Percentiles rank a stretch among this genome's conserved stretches.
Evolutionary conservation across 371 early-diverging fungal genomes (phyloP).

Genomic region (Smittium mucronatum): DNA sequence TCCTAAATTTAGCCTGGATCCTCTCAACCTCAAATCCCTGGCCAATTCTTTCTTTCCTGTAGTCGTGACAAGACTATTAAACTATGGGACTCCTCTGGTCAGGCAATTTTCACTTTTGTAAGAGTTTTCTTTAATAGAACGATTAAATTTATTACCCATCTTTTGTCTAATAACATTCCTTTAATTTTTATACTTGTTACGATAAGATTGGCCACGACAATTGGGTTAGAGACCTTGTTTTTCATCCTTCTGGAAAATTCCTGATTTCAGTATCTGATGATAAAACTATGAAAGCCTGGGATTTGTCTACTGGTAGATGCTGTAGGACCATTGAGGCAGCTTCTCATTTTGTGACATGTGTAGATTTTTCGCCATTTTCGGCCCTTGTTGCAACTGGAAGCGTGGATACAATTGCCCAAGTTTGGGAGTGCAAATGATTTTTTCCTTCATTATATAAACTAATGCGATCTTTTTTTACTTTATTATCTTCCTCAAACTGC

Average conservation of each 20-base stretch:
- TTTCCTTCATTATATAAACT: too few relatives aligned
- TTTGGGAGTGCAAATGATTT: constrained; percentile 50
- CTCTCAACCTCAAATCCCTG: constrained; percentile 32
- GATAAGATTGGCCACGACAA: constrained; percentile 82
- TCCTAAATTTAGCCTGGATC: constrained; percentile 9
- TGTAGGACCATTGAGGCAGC: constrained; percentile 72
- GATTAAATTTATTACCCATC: background rate
- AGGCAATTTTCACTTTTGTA: constrained; percentile 55
- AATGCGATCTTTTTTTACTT: too few relatives aligned
- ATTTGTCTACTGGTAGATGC: constrained; percentile 67
- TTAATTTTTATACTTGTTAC: too few relatives aligned
- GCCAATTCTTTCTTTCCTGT: constrained; percentile 63
- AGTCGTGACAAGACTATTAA: constrained; percentile 82
- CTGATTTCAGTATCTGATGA: constrained; percentile 74
- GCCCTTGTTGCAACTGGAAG: constrained; percentile 71
- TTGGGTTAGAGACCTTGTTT: constrained; percentile 77
- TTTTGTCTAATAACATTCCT: too few relatives aligned
- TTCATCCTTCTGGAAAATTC: constrained; percentile 68
- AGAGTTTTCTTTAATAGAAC: background rate
- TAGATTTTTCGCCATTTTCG: constrained; percentile 43
- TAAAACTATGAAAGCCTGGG: constrained; percentile 79
- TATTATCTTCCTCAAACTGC: too few relatives aligned
- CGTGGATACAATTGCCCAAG: constrained; percentile 59
- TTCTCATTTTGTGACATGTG: constrained; percentile 77
- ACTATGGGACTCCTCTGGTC: constrained; percentile 64